Base-by-base conservation (phyloP, 228 moss, liverwort and hornwort species). In the Sphagnum magellanicum region DNA sequence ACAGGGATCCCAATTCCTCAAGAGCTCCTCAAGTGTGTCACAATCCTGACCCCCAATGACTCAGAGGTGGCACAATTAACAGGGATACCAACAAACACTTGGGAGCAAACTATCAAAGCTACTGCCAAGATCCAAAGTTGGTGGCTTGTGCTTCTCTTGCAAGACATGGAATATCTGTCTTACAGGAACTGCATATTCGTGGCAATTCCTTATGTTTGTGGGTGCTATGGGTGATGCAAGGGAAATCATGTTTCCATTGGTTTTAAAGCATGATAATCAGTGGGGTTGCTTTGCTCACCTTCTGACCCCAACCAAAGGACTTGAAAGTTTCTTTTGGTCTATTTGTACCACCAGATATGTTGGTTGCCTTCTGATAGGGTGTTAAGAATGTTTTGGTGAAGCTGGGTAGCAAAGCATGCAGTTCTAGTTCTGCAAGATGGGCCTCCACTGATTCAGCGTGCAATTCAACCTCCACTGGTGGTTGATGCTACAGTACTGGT, bases 401-500 rank as follows among this genome's bases (percentile, higher is more conserved):
- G 76, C 81, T 87, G 75, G 98, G 98, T 63, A 84, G 74, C 69
- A 84, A 88, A 50, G 98, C 32, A 92, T 48, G 90, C 98, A 63
- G 81, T 98, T 50, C 89, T 98, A 72, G 76, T 94, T 46, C 74
- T 63, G 62, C 80, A 85, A 49, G 77, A 90, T 57, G 87, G 86
- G 50, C 76, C 78, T 72, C 86, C 87, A 51, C 49, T 92, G 66
- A 70, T 81, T 8, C 98, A 98, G 74, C 67, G 86, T 66, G 90
- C 89, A 49, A 78, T 92, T 67, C 32, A 74, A 70, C 91, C 89
- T 64, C 87, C 92, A 15, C 67, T 59, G 7, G 94, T 94, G 46
- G 86, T 98, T 64, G 92, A 98, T 63, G 94, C 98, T 50, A 94
- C 92, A 16, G 94, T 74, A 92, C 94, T 5, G 92, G 94, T 50